A percentile compares a stretch with the other conserved stretches of the same genome.
Conservation (phyloP, 148 eudicot species). For the Beta vulgaris region DNA sequence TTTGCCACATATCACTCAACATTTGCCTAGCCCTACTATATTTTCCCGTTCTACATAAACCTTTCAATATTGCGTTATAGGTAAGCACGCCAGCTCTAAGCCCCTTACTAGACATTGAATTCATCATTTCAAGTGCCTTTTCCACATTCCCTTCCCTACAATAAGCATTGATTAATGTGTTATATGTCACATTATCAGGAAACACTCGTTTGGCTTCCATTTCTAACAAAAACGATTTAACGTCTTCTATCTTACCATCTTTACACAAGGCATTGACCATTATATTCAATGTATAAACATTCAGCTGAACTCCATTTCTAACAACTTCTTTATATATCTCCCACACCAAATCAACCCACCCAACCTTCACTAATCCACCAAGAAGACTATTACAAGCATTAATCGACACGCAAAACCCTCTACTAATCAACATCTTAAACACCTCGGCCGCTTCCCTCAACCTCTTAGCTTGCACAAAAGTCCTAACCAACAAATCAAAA, state of each 20-base stretch:
- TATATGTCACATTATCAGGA: conserved; percentile 75
- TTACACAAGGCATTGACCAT: conserved; percentile 86
- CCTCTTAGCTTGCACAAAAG: conserved; percentile 85
- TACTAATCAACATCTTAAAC: conserved; percentile 37
- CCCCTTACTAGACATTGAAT: conserved; percentile 51
- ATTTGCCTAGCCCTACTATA: conserved; percentile 52
- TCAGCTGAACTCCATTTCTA: conserved; percentile 40
- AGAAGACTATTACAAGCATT: conserved; percentile 82
- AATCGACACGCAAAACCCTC: conserved; percentile 56
- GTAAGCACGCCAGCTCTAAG: conserved; percentile 46
- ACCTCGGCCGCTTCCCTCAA: conserved; percentile 71
- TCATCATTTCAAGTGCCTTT: conserved; percentile 54
- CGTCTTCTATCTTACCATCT: conserved; percentile 48
- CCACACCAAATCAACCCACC: conserved; percentile 80
- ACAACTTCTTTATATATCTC: conserved; percentile 47
- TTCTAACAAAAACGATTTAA: conserved; percentile 41
- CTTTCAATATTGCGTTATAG: conserved; percentile 64
- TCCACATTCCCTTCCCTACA: conserved; percentile 56
- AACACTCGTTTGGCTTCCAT: conserved; percentile 62
- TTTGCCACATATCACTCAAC: conserved; percentile 54
- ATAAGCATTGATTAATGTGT: conserved; percentile 61
- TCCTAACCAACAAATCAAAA: conserved; percentile 77
- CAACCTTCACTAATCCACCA: conserved; percentile 78
- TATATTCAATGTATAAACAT: conserved; percentile 67
- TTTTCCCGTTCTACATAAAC: conserved; percentile 54